phyloP scores from a whole-genome alignment of 2,329 filamentous ascomycete genomes.

The Pestalotiopsis sp. region DNA sequence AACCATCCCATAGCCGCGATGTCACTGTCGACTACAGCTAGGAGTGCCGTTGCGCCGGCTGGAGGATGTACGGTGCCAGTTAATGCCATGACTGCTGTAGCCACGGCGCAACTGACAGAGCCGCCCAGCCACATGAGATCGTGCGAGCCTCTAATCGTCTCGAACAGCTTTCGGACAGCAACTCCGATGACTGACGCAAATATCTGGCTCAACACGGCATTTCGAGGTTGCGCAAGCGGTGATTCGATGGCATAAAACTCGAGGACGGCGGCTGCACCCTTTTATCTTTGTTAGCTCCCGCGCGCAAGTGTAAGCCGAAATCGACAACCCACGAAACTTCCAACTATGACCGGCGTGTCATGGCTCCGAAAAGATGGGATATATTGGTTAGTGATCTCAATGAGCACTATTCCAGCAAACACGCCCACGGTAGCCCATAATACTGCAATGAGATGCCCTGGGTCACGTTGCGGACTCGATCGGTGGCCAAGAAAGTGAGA shows the following conservation, averaged over 20 bases:
- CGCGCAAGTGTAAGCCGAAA: background rate
- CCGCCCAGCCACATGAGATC: slow-evolving; percentile 65
- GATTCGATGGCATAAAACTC: slow-evolving; percentile 73
- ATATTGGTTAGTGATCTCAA: slow-evolving; percentile 57
- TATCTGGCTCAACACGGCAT: slow-evolving; percentile 67
- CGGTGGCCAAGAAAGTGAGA: slow-evolving; percentile 71
- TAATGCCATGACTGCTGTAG: slow-evolving; percentile 66
- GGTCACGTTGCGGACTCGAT: slow-evolving; percentile 29
- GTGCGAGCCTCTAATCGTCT: slow-evolving; percentile 46
- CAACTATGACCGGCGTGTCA: slow-evolving; percentile 63
- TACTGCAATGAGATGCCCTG: slow-evolving; percentile 61
- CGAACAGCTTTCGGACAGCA: slow-evolving; percentile 66
- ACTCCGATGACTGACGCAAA: slow-evolving; percentile 64
- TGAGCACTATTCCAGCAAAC: slow-evolving; percentile 61
- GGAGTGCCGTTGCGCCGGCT: slow-evolving; percentile 71
- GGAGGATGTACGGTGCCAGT: slow-evolving; percentile 76
- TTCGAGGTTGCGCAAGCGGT: slow-evolving; percentile 73
- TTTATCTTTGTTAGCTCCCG: too few species aligned
- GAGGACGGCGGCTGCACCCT: slow-evolving; percentile 77
- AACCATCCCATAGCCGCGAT: slow-evolving; percentile 67
- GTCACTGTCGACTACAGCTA: slow-evolving; percentile 63
- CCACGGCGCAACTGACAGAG: slow-evolving; percentile 63
- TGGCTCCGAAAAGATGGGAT: slow-evolving; percentile 55
- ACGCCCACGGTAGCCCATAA: slow-evolving; percentile 68
- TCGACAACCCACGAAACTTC: slow-evolving; percentile 63